Base-by-base conservation (phyloP, 73 alveolate species). In the Effrenium voratum region DNA sequence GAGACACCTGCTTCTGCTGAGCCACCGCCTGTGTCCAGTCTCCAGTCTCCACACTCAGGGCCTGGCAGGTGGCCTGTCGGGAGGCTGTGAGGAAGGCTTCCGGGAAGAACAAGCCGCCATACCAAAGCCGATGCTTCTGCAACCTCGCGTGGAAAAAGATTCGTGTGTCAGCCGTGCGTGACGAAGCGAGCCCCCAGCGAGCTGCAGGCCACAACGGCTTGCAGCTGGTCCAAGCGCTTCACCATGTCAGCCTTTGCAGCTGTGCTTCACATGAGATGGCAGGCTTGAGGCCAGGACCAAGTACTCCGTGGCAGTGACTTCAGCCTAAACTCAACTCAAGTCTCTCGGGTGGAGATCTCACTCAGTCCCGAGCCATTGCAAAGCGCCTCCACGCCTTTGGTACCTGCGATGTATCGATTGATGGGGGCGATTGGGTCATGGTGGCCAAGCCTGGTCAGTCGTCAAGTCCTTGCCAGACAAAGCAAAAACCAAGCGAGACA, bases 51-150 rank as follows among this genome's bases (percentile, higher is more conserved):
- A 32, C 41, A 66, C 41, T 30, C 36, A 16, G n/a, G 22, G 41
- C 76, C 76, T 32, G 66, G 66, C 41, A 26, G 76, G 99, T 99
- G 91, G 99, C 98, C 99, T 99, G 99, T 95, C 99, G 99, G 3
- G 99, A 99, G 50, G 99, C 99, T 22, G 99, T 99, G 77, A 99
- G 84, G 99, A 99, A 99, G 34, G 99, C 99, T 98, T 99, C 99
- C 4, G 99, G 99, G 99, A 99, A 99, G 98, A 99, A 99, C 60
- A 99, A 94, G 57, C 99, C 99, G 49, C 99, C 99, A 84, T 99
- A 81, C 99, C 99, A 99, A 4, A 99, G 99, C 32, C 99, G 99
- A 15, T 83, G 91, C 92, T 75, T 66, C 57, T 99, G 99, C 79
- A 97, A 76, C 55, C 90, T 60, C 59, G 95, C 59, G n/a, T n/a